These are phyloP conservation scores for Cyberlindnera maritima DNA, from an alignment of 805 yeast species.

Conservation along the genomic window DNA sequence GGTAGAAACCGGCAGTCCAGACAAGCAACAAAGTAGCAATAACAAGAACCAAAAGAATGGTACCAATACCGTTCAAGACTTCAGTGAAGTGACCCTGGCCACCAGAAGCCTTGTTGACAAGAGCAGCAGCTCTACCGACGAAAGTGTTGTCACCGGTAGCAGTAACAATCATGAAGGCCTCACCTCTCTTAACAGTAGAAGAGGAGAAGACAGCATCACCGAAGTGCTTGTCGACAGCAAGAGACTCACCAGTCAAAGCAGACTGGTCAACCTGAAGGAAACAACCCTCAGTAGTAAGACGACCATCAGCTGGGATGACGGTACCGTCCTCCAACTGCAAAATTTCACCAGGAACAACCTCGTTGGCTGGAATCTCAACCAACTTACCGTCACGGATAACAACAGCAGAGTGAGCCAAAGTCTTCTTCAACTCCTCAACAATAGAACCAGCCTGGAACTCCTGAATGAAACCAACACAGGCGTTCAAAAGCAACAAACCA, in stretches of 20 bases:
- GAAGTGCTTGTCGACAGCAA: slow-evolving; percentile 88
- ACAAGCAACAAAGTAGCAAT: slow-evolving; percentile 82
- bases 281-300: slow-evolving; percentile 80
- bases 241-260: slow-evolving; percentile 95
- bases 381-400: slow-evolving; percentile 81
- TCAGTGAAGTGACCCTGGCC: slow-evolving; percentile 97
- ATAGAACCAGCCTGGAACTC: slow-evolving; percentile 98
- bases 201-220: slow-evolving; percentile 91
- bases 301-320: slow-evolving; percentile 91
- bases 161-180: slow-evolving; percentile 89
- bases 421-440: slow-evolving; percentile 94
- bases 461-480: slow-evolving; percentile 93
- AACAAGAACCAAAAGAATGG: slow-evolving; percentile 83
- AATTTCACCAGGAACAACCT: slow-evolving; percentile 94
- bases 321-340: slow-evolving; percentile 91
- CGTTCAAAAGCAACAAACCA: slow-evolving; percentile 82
- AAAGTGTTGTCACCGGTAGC: slow-evolving; percentile 95
- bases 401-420: slow-evolving; percentile 85
- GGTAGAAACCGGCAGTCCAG: slow-evolving; percentile 93
- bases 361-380: slow-evolving; percentile 74
- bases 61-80: slow-evolving; percentile 97
- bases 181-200: slow-evolving; percentile 94
- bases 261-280: slow-evolving; percentile 93
- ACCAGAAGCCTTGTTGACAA: slow-evolving; percentile 90
- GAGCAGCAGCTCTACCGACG: slow-evolving; percentile 96